Evolutionary conservation across 495 filamentous ascomycete genomes (phyloP).

Genomic region (Hypomontagnella monticulosa): DNA sequence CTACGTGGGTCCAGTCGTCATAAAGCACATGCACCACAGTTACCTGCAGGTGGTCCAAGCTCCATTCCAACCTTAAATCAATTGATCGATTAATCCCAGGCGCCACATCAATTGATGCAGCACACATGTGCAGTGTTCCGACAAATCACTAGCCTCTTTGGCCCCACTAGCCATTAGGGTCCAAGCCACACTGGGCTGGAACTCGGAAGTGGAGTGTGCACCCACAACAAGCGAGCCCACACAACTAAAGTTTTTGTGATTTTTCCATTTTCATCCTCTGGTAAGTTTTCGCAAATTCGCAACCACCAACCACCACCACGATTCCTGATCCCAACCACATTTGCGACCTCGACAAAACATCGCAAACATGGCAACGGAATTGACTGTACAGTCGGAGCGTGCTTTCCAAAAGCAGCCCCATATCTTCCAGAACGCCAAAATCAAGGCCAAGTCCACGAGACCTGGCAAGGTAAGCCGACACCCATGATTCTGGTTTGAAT

Average conservation of each 20-base stretch:
- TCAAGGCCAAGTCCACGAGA: slow-evolving; percentile 84
- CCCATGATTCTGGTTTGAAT: not conserved
- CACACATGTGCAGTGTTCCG: too few relatives aligned
- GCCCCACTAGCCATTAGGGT: not conserved
- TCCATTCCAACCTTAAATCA: too few relatives aligned
- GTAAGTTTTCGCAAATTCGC: slow-evolving; percentile 38
- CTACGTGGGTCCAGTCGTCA: too few relatives aligned
- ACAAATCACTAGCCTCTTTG: not conserved
- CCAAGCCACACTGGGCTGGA: slow-evolving; percentile 30
- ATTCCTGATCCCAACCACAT: slow-evolving; percentile 40
- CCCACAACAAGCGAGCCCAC: slow-evolving; percentile 44
- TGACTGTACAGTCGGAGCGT: slow-evolving; percentile 97
- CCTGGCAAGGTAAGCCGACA: slow-evolving; percentile 71
- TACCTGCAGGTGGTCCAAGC: too few relatives aligned
- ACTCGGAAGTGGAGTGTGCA: slow-evolving; percentile 15
- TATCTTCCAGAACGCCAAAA: slow-evolving; percentile 97
- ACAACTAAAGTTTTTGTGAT: slow-evolving; percentile 44
- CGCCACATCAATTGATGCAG: too few relatives aligned
- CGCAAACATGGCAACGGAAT: slow-evolving; percentile 96
- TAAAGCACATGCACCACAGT: too few relatives aligned
- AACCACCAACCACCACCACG: slow-evolving; percentile 40
- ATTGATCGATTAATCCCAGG: too few relatives aligned
- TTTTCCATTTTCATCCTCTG: slow-evolving; percentile 43
- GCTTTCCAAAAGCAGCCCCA: slow-evolving; percentile 99
- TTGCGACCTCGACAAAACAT: slow-evolving; percentile 55